These are phyloP conservation scores for Tylopilus vinaceipallidus DNA, from an alignment of 768 basidiomycete species.

Conservation along the genomic window DNA sequence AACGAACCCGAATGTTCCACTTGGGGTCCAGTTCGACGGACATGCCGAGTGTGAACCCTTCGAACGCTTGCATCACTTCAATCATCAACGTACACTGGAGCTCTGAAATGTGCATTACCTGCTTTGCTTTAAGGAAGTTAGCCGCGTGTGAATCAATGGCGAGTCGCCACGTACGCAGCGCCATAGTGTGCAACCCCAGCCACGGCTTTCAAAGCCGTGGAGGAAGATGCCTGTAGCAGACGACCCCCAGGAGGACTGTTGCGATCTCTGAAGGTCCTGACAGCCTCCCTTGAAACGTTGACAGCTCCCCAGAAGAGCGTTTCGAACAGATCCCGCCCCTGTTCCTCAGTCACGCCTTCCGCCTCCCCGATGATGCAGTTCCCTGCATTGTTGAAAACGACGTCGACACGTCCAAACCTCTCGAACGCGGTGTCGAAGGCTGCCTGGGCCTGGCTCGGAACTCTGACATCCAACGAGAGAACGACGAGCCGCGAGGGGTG, in stretches of 20 bases:
- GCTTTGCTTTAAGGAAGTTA: conserved; percentile 21
- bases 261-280: conserved; percentile 37
- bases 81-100: not conserved
- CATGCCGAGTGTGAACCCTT: conserved; percentile 39
- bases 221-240: conserved; percentile 39
- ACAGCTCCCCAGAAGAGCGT: conserved; percentile 38
- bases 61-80: conserved; percentile 30
- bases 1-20: conserved; percentile 48
- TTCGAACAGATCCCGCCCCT: conserved; percentile 38
- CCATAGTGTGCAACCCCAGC: conserved; percentile 17
- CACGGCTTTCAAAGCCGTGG: conserved; percentile 20
- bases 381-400: conserved; percentile 47
- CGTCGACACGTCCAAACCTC: conserved; percentile 42
- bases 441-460: conserved; percentile 27
- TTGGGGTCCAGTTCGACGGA: conserved; percentile 40
- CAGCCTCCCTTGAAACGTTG: conserved; percentile 33
- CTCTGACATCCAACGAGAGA: conserved; percentile 40
- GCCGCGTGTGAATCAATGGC: not conserved
- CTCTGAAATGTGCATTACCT: conserved; percentile 13
- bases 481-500: conserved; percentile 36
- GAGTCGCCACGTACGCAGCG: conserved; percentile 24
- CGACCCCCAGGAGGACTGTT: conserved; percentile 40
- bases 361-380: conserved; percentile 32
- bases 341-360: conserved; percentile 36
- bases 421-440: conserved; percentile 36